Conservation (phyloP, 768 basidiomycete species). For the Pulveroboletus sp. region DNA sequence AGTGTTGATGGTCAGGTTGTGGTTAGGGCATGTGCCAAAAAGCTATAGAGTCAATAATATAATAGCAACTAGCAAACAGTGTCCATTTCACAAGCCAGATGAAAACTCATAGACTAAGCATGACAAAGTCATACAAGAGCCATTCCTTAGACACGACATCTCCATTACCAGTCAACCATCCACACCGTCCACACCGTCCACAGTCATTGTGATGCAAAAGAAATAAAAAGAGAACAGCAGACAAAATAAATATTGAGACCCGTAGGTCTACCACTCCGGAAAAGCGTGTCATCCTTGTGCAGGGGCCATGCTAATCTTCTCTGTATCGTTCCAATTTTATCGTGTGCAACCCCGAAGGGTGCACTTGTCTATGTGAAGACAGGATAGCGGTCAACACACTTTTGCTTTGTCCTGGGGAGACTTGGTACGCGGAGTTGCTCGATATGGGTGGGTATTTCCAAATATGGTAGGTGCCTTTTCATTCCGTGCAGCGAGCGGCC, state of each 20-base stretch:
- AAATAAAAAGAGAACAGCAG: constrained; percentile 3
- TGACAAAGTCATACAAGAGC: too few relatives aligned
- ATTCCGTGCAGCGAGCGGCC: too few relatives aligned
- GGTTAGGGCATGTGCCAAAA: too few relatives aligned
- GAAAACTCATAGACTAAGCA: too few relatives aligned
- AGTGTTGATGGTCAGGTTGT: too few relatives aligned
- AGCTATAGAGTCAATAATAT: too few relatives aligned
- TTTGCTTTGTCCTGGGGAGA: constrained; percentile 20
- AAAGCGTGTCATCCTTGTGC: constrained; percentile 99
- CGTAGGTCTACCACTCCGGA: constrained; percentile 76
- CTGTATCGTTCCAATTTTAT: constrained; percentile 99
- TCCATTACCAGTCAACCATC: too few relatives aligned
- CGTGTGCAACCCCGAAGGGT: constrained; percentile 92
- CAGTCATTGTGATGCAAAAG: too few relatives aligned
- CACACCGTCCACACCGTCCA: too few relatives aligned
- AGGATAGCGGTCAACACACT: constrained; percentile 1
- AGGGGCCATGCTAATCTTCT: constrained; percentile 99
- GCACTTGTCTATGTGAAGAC: constrained; percentile 28
- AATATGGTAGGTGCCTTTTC: neutral
- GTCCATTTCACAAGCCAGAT: too few relatives aligned
- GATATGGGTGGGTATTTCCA: neutral
- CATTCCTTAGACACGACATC: too few relatives aligned
- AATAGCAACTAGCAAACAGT: too few relatives aligned
- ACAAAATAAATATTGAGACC: constrained; percentile 38
- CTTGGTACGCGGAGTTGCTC: neutral